Percentiles rank a stretch among this genome's conserved stretches.
Evolutionary conservation across 1,284 basidiomycete species (phyloP).

Genomic region (Fistulina hepatica): DNA sequence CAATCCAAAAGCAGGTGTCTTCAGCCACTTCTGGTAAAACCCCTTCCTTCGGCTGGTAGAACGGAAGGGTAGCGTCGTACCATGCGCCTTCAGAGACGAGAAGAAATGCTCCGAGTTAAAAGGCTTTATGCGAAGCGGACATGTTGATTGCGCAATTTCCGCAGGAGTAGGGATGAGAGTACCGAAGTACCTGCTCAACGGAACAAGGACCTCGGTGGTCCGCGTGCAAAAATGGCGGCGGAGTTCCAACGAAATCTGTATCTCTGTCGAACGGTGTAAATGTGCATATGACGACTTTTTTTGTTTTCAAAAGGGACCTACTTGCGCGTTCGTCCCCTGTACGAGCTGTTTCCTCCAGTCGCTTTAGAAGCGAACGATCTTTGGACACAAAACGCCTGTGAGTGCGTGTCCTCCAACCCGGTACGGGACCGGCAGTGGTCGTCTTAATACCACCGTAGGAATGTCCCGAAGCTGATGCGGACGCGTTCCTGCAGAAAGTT

Average conservation of each 20-base stretch:
- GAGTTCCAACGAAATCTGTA: slow-evolving; percentile 57
- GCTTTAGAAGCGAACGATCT: slow-evolving; percentile 64
- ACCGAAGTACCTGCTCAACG: slow-evolving; percentile 88
- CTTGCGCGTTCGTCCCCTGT: slow-evolving; percentile 37
- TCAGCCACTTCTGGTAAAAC: slow-evolving; percentile 67
- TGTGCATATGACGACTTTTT: neutral
- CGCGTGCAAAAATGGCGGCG: slow-evolving; percentile 81
- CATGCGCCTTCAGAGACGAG: slow-evolving; percentile 69
- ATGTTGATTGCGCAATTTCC: slow-evolving; percentile 27
- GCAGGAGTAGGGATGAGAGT: slow-evolving; percentile 70
- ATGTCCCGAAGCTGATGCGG: neutral
- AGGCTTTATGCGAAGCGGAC: slow-evolving; percentile 46
- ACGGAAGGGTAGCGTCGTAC: slow-evolving; percentile 69
- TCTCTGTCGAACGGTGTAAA: slow-evolving; percentile 28
- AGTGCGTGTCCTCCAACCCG: slow-evolving; percentile 69
- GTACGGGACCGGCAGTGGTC: slow-evolving; percentile 38
- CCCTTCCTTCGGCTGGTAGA: slow-evolving; percentile 49
- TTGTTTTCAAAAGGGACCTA: slow-evolving; percentile 31
- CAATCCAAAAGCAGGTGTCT: slow-evolving; percentile 61
- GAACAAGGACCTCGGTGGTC: slow-evolving; percentile 83
- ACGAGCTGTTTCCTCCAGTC: slow-evolving; percentile 45
- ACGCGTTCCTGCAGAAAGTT: neutral
- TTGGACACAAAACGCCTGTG: slow-evolving; percentile 83
- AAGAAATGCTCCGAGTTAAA: slow-evolving; percentile 79
- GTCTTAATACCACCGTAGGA: slow-evolving; percentile 14